Percentiles rank a stretch among this genome's conserved stretches.
Evolutionary conservation across 768 basidiomycete species (phyloP).

Genomic region (Mycena capillaripes): DNA sequence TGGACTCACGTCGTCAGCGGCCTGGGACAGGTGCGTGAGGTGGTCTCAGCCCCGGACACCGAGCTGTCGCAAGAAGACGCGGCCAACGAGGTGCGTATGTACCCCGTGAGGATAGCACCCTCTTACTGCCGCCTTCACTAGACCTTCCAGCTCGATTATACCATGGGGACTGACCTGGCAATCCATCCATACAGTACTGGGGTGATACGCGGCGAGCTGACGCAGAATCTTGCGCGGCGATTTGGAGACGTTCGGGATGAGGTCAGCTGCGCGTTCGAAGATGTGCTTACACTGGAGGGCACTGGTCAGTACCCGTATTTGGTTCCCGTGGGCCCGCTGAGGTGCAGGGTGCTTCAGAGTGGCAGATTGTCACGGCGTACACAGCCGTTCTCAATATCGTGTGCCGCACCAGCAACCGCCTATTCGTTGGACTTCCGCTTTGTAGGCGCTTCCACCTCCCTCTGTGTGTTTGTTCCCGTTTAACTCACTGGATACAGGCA

Average conservation of each 20-base stretch:
- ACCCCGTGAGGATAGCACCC: background rate
- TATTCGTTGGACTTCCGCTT: background rate
- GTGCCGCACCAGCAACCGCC: background rate
- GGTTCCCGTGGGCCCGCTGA: background rate
- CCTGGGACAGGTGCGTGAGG: slow-evolving; percentile 56
- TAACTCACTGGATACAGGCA: background rate
- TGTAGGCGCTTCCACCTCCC: background rate
- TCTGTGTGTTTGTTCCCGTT: background rate
- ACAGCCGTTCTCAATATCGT: background rate
- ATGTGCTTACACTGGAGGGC: background rate
- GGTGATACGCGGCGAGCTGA: slow-evolving; percentile 44
- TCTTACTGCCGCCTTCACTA: slow-evolving; percentile 21
- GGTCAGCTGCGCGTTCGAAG: slow-evolving; percentile 13
- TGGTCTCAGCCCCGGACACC: slow-evolving; percentile 62
- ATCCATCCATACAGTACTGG: slow-evolving; percentile 41
- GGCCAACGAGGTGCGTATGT: slow-evolving; percentile 55
- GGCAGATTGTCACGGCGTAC: background rate
- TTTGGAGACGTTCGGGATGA: slow-evolving; percentile 46
- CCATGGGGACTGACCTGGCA: slow-evolving; percentile 45
- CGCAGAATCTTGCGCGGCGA: slow-evolving; percentile 43
- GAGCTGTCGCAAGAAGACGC: slow-evolving; percentile 58
- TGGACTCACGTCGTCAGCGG: slow-evolving; percentile 64
- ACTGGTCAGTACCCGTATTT: background rate
- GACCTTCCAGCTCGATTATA: slow-evolving; percentile 53
- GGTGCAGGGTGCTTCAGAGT: background rate